Percentiles rank a stretch among this genome's conserved stretches.
These are phyloP conservation scores for Isabelozyma heimii DNA, from an alignment of 805 yeast genomes.

Conservation along the genomic window DNA sequence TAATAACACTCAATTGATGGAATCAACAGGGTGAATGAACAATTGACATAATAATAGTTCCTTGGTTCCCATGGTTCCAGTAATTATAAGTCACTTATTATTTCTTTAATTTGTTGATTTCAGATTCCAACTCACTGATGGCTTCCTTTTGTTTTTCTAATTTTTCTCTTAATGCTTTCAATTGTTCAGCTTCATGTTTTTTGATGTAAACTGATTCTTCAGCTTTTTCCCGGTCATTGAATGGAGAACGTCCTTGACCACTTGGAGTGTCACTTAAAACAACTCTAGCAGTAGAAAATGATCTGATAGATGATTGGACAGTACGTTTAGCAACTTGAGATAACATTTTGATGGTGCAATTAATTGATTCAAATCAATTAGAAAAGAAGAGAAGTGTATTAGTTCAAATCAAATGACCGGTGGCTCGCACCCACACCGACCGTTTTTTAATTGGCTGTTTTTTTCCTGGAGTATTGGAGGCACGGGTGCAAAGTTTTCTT, in stretches of 20 bases:
- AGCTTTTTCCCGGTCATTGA: conserved; percentile 85
- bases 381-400: too few relatives aligned
- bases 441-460: too few relatives aligned
- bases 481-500: too few relatives aligned
- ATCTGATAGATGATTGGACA: conserved; percentile 23
- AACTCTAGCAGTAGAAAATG: conserved; percentile 27
- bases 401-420: too few relatives aligned
- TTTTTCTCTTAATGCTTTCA: conserved; percentile 71
- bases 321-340: conserved; percentile 21
- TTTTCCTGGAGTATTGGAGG: too few relatives aligned
- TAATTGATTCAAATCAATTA: neutral
- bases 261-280: conserved; percentile 22
- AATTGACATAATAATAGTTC: neutral
- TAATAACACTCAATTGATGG: too few relatives aligned
- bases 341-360: conserved; percentile 10
- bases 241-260: conserved; percentile 23
- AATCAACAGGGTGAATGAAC: neutral
- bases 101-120: conserved; percentile 49
- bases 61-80: neutral
- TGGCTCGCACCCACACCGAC: too few relatives aligned
- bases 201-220: conserved; percentile 82
- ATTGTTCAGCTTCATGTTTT: conserved; percentile 87
- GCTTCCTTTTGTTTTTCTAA: conserved; percentile 71
- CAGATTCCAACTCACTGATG: conserved; percentile 47
- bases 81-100: conserved; percentile 15